Evolutionary conservation across 2,329 filamentous ascomycete species (phyloP).

Genomic region (Geoglossum cookeanum): DNA sequence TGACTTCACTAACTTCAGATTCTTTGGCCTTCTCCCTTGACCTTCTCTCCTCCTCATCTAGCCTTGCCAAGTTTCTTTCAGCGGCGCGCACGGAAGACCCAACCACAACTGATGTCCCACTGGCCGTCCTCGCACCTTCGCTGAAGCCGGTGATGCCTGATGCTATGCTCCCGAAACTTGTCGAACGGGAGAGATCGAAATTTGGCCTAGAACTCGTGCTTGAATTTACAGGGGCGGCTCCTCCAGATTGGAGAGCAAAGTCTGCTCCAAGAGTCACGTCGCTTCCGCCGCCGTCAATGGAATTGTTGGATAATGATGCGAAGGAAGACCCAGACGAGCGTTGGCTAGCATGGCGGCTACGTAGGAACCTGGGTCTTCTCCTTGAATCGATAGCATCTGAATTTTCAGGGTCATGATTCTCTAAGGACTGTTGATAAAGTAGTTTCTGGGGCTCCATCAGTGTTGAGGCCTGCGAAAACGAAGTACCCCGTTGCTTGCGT

Average conservation of each 20-base stretch:
- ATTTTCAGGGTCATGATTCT: conserved; percentile 3
- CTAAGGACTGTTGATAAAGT: neutral
- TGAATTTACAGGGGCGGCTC: conserved; percentile 37
- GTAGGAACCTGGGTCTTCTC: conserved; percentile 35
- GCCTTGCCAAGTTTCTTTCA: conserved; percentile 32
- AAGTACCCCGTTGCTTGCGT: neutral
- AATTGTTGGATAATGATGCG: conserved; percentile 24
- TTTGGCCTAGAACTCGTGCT: conserved; percentile 13
- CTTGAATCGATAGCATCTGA: conserved; percentile 13
- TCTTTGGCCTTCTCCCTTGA: conserved; percentile 29
- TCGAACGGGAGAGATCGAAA: conserved; percentile 45
- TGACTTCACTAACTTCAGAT: conserved; percentile 20
- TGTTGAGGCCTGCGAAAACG: neutral
- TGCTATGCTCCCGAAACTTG: conserved; percentile 78
- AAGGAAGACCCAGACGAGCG: conserved; percentile 39
- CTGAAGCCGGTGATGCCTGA: conserved; percentile 46
- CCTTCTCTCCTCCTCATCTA: conserved; percentile 38
- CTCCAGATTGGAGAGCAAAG: conserved; percentile 66
- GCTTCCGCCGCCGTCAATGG: conserved; percentile 41
- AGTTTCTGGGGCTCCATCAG: conserved; percentile 6
- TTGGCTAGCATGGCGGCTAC: conserved; percentile 34
- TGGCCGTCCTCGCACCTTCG: conserved; percentile 25
- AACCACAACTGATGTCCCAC: neutral
- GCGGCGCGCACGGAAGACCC: conserved; percentile 17
- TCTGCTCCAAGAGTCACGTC: conserved; percentile 61